phyloP scores from a whole-genome alignment of 2,329 filamentous ascomycete genomes.

The Colletotrichum nymphaeae region DNA sequence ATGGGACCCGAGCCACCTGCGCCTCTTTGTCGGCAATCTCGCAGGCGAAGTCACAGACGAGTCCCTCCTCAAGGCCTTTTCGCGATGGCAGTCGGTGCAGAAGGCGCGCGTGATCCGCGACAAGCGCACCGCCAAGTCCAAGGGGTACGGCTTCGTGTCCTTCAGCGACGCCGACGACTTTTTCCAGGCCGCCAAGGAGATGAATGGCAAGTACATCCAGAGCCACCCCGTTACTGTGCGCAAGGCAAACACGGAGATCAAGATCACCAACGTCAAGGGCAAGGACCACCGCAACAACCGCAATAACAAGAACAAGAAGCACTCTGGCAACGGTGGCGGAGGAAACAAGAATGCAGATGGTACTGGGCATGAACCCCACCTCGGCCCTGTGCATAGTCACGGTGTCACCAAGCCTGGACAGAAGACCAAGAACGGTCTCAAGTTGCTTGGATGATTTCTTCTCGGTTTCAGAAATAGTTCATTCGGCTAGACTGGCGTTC shows the following conservation, averaged over 20 bases:
- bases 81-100: constrained; percentile 86
- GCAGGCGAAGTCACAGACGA: constrained; percentile 98
- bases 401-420: constrained; percentile 72
- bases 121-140: constrained; percentile 95
- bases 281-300: constrained; percentile 43
- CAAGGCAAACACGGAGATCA: constrained; percentile 92
- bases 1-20: constrained; percentile 95
- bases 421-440: constrained; percentile 75
- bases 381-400: constrained; percentile 60
- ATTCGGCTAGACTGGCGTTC: not conserved
- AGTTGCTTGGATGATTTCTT: constrained; percentile 65
- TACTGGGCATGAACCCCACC: constrained; percentile 59
- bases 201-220: constrained; percentile 99
- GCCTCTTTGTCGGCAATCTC: constrained; percentile 95
- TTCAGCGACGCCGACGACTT: constrained; percentile 97
- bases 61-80: constrained; percentile 92
- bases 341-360: constrained; percentile 46
- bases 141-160: constrained; percentile 95
- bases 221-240: constrained; percentile 91
- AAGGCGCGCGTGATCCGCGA: constrained; percentile 95
- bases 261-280: constrained; percentile 73
- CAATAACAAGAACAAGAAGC: constrained; percentile 46
- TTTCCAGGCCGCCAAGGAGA: constrained; percentile 95
- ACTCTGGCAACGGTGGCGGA: constrained; percentile 34
- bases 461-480: not conserved